A percentile compares a stretch with the other conserved stretches of the same genome.
phyloP scores from a whole-genome alignment of 805 yeast genomes.

The Spathaspora girioi region DNA sequence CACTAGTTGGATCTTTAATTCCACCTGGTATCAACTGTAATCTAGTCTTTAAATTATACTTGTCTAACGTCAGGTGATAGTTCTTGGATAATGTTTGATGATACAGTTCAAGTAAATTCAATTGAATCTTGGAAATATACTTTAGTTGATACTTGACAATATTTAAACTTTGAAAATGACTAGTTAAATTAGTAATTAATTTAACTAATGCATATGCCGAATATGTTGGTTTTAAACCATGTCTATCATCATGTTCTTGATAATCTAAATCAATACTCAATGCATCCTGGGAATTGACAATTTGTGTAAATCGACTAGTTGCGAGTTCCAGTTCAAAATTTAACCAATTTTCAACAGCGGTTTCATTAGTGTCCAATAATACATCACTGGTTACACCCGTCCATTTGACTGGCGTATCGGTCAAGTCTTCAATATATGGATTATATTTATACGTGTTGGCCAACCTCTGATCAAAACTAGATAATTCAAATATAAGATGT shows the following conservation, averaged over 20 bases:
- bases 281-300: slow-evolving; percentile 45
- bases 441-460: slow-evolving; percentile 43
- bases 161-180: slow-evolving; percentile 49
- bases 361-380: slow-evolving; percentile 9
- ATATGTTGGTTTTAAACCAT: slow-evolving; percentile 48
- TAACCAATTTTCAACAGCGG: slow-evolving; percentile 45
- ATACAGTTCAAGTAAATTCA: slow-evolving; percentile 52
- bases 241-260: slow-evolving; percentile 20
- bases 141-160: slow-evolving; percentile 50
- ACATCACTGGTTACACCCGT: slow-evolving; percentile 44
- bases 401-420: no score
- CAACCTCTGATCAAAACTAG: slow-evolving; percentile 54
- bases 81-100: slow-evolving; percentile 39
- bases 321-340: slow-evolving; percentile 51
- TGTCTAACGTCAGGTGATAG: slow-evolving; percentile 40
- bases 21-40: slow-evolving; percentile 34
- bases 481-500: slow-evolving; percentile 56
- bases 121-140: slow-evolving; percentile 56
- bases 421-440: slow-evolving; percentile 34
- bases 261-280: slow-evolving; percentile 58
- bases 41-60: slow-evolving; percentile 27
- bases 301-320: slow-evolving; percentile 46
- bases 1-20: slow-evolving; percentile 28
- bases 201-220: slow-evolving; percentile 57
- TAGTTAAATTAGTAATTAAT: slow-evolving; percentile 53